A percentile compares a stretch with the other conserved stretches of the same genome.
phyloP scores from a whole-genome alignment of 1,284 basidiomycete genomes.

The Fomitopsis palustris region DNA sequence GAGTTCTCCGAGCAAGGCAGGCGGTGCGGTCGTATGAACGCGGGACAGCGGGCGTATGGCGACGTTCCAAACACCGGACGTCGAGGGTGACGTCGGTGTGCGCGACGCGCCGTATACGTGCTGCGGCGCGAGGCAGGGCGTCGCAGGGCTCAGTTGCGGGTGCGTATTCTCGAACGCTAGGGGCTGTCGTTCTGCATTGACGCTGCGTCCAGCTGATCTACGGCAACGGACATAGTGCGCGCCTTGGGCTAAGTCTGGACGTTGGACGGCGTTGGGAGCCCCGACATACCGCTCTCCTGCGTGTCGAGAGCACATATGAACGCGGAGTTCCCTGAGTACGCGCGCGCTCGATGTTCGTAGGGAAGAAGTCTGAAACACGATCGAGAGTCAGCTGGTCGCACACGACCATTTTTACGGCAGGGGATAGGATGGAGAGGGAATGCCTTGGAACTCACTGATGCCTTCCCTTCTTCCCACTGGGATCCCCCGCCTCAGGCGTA shows the following conservation, averaged over 20 bases:
- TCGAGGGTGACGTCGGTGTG: background rate
- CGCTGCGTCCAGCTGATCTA: background rate
- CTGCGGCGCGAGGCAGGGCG: background rate
- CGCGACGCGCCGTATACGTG: background rate
- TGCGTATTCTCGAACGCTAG: background rate
- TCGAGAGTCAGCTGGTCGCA: background rate
- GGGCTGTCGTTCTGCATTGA: background rate
- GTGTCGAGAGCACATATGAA: background rate
- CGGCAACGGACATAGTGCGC: background rate
- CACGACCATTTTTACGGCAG: background rate
- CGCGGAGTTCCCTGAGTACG: background rate
- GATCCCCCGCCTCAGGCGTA: background rate
- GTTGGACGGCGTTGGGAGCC: background rate
- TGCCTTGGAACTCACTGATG: background rate
- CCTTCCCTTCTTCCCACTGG: background rate
- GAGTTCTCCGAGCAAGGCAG: background rate
- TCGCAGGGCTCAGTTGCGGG: background rate
- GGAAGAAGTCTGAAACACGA: background rate
- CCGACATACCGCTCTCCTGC: background rate
- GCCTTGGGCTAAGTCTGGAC: background rate
- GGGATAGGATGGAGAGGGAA: background rate
- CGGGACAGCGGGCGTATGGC: background rate
- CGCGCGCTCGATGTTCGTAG: background rate
- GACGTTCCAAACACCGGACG: background rate
- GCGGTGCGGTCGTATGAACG: background rate